Evolutionary conservation across 805 yeast genomes (phyloP), one percentile per base, ranked within the genome.

Genomic region (Yarrowia alimentaria): DNA sequence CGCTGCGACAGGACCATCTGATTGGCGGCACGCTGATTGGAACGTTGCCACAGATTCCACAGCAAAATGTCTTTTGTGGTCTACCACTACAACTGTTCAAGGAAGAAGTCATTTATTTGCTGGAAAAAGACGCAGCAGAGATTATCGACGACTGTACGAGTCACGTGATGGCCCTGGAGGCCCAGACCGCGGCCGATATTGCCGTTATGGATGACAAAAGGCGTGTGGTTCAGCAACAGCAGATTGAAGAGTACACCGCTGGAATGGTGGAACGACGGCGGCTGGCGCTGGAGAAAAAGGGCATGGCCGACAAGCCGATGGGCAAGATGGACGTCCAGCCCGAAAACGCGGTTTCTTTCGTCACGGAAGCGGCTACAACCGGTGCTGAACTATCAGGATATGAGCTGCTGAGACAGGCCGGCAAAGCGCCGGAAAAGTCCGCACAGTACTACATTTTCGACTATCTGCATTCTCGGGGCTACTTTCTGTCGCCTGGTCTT

Each of bases 11-110:
- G 37, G 51, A 71, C 2, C 66, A 76, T 33, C 86, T 87, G 11
- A 74, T 93, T 1, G 73, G 80, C 17, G 99, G 99, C 0, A 78
- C 83, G 1, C 69, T 91, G 12, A 68, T 78, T 0, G 99, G 99
- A 0, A 85, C 96, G 0, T 68, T 93, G 22, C 85, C 96, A 0
- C 74, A 80, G 38, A 88, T 90, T n/a, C 93, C 97, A 2, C 99
- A 93, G 64, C 99, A 91, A 61, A 89, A 88, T 60, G 72, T 81
- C n/a, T 84, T 90, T 60, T 69, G 87, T 31, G 94, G 96, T 0
- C 66, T 90, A 2, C 99, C 99, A 0, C 65, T 93, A 45, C 78
- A 80, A 59, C 68, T 91, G 34, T 73, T 79, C 66, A 65, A 78
- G 0, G 94, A 86, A 64, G 98, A 91, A 60, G 79, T 81, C 0